Conservation (phyloP, 1,284 basidiomycete genomes). For the Sporisorium exsertum region DNA sequence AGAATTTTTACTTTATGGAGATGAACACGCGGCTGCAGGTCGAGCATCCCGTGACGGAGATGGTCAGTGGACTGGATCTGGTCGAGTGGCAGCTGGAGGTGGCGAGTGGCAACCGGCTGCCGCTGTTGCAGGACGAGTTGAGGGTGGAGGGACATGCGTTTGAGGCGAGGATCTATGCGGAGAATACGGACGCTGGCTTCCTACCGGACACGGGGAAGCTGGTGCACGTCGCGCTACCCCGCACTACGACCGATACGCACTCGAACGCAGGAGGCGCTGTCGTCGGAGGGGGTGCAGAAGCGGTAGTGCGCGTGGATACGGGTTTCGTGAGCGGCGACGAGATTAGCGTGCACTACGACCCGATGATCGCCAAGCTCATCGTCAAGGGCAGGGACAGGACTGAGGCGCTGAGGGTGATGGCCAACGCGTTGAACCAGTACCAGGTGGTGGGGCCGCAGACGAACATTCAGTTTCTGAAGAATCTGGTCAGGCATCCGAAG, state of each 20-base stretch:
- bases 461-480: conserved; percentile 87
- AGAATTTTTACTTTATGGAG: conserved; percentile 63
- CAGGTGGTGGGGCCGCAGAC: conserved; percentile 90
- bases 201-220: conserved; percentile 88
- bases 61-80: conserved; percentile 90
- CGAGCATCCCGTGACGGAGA: conserved; percentile 90
- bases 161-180: conserved; percentile 96
- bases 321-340: conserved; percentile 83
- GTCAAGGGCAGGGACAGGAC: conserved; percentile 87
- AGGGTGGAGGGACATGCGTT: conserved; percentile 90
- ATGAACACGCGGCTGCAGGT: conserved; percentile 86
- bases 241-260: conserved; percentile 67
- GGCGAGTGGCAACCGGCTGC: conserved; percentile 86
- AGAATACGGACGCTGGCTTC: conserved; percentile 77
- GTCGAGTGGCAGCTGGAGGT: conserved; percentile 91
- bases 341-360: conserved; percentile 80
- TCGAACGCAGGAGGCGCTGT: conserved; percentile 10
- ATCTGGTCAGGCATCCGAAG: conserved; percentile 79
- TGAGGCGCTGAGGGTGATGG: conserved; percentile 83
- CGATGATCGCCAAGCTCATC: conserved; percentile 93
- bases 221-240: conserved; percentile 76
- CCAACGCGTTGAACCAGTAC: conserved; percentile 85
- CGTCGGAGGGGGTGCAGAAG: conserved; percentile 71
- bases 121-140: conserved; percentile 80
- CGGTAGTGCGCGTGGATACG: conserved; percentile 84